These are phyloP conservation scores for Clarireedia homoeocarpa DNA, from an alignment of 2,329 filamentous ascomycete genomes.

Conservation along the genomic window DNA sequence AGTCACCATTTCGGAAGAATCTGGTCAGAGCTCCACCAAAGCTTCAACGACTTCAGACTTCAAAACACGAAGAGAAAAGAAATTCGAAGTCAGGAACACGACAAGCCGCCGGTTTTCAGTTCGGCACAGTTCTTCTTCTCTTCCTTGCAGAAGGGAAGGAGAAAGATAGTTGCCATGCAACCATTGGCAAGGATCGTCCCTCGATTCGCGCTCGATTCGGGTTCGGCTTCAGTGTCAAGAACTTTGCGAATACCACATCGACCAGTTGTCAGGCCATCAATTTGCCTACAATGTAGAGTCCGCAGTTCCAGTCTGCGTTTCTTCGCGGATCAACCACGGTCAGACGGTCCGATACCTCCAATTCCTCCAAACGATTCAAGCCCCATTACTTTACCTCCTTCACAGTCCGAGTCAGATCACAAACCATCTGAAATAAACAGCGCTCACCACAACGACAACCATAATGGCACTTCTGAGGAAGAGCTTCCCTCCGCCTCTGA, in stretches of 20 bases:
- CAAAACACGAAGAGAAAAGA: not conserved
- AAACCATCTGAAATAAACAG: not conserved
- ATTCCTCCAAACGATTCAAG: not conserved
- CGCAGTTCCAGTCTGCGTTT: constrained; percentile 31
- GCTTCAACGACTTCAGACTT: constrained; percentile 13
- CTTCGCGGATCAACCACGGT: constrained; percentile 11
- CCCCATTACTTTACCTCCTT: not conserved
- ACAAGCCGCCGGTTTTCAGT: not conserved
- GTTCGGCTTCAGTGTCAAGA: constrained; percentile 16
- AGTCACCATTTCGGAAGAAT: not conserved
- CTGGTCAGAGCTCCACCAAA: constrained; percentile 5
- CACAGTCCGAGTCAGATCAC: constrained; percentile 4
- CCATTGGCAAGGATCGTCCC: constrained; percentile 25
- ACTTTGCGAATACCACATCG: constrained; percentile 16
- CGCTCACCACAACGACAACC: not conserved
- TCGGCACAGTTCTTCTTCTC: not conserved
- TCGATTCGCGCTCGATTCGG: constrained; percentile 25
- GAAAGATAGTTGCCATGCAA: constrained; percentile 23
- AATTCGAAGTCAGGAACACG: too few relatives aligned
- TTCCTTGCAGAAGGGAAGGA: not conserved
- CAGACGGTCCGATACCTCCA: constrained; percentile 22
- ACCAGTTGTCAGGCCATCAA: constrained; percentile 26
- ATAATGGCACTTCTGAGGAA: constrained; percentile 8
- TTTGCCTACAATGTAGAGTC: constrained; percentile 35
- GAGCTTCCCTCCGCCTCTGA: constrained; percentile 41